A percentile compares a stretch with the other conserved stretches of the same genome.
phyloP scores from a whole-genome alignment of 1,284 basidiomycete genomes.

The Pseudozyma sp. region DNA sequence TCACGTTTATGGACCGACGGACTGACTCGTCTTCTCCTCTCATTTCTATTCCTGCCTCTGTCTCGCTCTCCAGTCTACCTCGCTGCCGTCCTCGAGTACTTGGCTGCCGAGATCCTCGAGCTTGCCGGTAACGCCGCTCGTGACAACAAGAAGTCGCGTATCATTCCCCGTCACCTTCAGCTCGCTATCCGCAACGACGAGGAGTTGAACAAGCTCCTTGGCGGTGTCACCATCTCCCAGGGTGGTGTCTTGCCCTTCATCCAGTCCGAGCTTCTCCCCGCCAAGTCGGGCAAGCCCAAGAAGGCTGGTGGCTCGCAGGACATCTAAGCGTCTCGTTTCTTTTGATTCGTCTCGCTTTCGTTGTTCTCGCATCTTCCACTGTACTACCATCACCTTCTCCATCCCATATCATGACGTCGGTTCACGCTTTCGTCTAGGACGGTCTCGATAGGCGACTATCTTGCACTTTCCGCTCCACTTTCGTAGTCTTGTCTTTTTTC shows the following conservation, averaged over 20 bases:
- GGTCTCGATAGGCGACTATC: slow-evolving; percentile 27
- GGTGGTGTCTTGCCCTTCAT: slow-evolving; percentile 96
- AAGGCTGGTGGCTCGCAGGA: slow-evolving; percentile 69
- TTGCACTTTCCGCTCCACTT: slow-evolving; percentile 6
- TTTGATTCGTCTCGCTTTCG: slow-evolving; percentile 9
- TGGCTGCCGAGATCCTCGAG: slow-evolving; percentile 91
- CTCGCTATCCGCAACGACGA: slow-evolving; percentile 96
- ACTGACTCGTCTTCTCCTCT: slow-evolving; percentile 4
- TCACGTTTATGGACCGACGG: no score
- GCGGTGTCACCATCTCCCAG: slow-evolving; percentile 75
- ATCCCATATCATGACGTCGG: background rate
- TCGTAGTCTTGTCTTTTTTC: slow-evolving; percentile 11
- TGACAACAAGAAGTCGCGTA: slow-evolving; percentile 94
- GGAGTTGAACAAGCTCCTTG: slow-evolving; percentile 76
- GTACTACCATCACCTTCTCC: slow-evolving; percentile 25
- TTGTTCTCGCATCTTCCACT: slow-evolving; percentile 31
- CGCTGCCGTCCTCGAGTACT: slow-evolving; percentile 88
- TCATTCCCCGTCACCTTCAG: slow-evolving; percentile 92
- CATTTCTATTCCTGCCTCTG: background rate
- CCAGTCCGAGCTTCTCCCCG: slow-evolving; percentile 80
- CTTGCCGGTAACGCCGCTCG: slow-evolving; percentile 96
- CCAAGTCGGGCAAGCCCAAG: slow-evolving; percentile 75
- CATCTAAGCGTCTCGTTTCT: slow-evolving; percentile 36
- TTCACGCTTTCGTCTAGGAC: slow-evolving; percentile 11
- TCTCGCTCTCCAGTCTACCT: slow-evolving; percentile 78